Base-by-base conservation (phyloP, 1,139 yeast genomes). In the Saccharomyces hybrid region DNA sequence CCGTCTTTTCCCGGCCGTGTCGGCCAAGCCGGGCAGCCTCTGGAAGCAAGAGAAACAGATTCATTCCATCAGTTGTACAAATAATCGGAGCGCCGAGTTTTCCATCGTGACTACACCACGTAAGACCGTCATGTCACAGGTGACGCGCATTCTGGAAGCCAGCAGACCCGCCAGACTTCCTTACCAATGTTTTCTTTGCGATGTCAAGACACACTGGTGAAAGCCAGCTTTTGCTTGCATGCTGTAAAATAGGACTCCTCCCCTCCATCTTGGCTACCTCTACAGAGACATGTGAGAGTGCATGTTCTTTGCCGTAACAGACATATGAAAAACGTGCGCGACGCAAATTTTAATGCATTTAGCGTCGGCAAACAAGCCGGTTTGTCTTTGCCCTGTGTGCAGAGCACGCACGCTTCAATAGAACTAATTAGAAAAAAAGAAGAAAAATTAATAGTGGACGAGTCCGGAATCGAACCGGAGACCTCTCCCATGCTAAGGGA, bases 391-490 rank as follows among this genome's bases (percentile, higher is more conserved):
- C 29, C 29, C 29, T 27, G 29, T 27, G 29, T 27, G 29, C 29
- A 27, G 29, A 27, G 29, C 29, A 27, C 29, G 29, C 29, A 27
- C 29, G 29, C 29, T 27, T 27, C 6, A 25, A 5, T 9, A 32
- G n/a, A 32, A 32, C n/a, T 5, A 32, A 32, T n/a, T 31, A 27
- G 29, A 19, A 19, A 19, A 19, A 19, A 19, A 19, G 19, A 19
- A 19, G 19, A 19, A 19, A 19, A 19, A 19, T 19, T 19, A 27
- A 27, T 27, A 27, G 29, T 84, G 88, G 89, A 84, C 88, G 88
- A 84, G 88, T 82, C 84, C 83, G 88, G 88, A 83, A 79, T 84
- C 86, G 89, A 84, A 84, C 89, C 88, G 19, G 19, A 19, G 19
- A 19, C 19, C 19, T 19, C 19, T 19, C 19, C 19, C 19, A 19